Conservation (phyloP, 371 early-diverging fungal genomes). For the Lichtheimia hyalospora region DNA sequence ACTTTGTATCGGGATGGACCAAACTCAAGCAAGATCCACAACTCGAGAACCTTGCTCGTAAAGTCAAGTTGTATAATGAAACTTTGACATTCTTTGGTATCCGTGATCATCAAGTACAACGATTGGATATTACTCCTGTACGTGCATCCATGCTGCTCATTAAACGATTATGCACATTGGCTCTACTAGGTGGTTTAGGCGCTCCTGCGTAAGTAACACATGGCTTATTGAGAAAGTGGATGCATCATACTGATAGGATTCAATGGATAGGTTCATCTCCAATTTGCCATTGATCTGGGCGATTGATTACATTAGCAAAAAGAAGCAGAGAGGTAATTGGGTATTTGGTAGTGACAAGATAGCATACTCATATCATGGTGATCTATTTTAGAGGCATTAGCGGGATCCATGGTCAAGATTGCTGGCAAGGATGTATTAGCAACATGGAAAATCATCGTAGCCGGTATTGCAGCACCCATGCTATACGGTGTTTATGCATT, state of each 20-base stretch:
- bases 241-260: not conserved
- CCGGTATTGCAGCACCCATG: conserved; percentile 73
- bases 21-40: conserved; percentile 67
- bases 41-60: conserved; percentile 59
- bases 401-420: conserved; percentile 91
- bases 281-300: conserved; percentile 79
- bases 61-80: conserved; percentile 84
- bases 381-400: conserved; percentile 73
- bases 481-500: conserved; percentile 74
- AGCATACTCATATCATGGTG: not conserved
- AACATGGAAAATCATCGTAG: conserved; percentile 93
- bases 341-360: not conserved
- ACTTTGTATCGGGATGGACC: conserved; percentile 81
- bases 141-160: conserved; percentile 67
- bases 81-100: conserved; percentile 87
- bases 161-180: conserved; percentile 61
- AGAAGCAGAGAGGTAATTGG: conserved; percentile 68
- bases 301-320: conserved; percentile 67
- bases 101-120: conserved; percentile 93
- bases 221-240: not conserved
- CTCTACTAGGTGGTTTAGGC: conserved; percentile 73
- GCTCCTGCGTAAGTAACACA: conserved; percentile 73
- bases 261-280: conserved; percentile 52
- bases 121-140: conserved; percentile 66
- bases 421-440: conserved; percentile 92